Base-by-base conservation (phyloP, 345 rosid species). In the Cardamine resedifolia region DNA sequence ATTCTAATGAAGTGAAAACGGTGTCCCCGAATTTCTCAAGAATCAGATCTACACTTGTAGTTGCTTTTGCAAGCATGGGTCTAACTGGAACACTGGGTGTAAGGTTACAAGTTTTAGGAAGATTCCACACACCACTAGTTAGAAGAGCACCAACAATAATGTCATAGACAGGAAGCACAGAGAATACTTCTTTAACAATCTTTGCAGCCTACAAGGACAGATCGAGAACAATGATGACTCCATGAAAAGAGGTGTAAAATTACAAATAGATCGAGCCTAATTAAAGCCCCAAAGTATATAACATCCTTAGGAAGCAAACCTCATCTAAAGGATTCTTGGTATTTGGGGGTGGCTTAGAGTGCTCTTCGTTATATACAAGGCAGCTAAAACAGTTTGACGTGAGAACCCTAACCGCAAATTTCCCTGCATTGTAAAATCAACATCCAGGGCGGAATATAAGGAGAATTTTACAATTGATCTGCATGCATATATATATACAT, bases 51-150 rank as follows among this genome's bases (percentile, higher is more conserved):
- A 95, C 90, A 47, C 85, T 90, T 78, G 87, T 91, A 47, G 96
- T 85, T 72, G 95, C n/a, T n/a, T n/a, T n/a, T n/a, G n/a, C n/a
- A n/a, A n/a, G n/a, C 99, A 95, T 95, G 43, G 99, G 96, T 73
- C 96, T 91, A 77, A 95, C 73, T n/a, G 97, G 99, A 59, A 95
- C 83, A 70, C 99, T 96, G 10, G 79, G 80, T 8, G 88, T 83
- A 72, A 95, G 88, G 79, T 68, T 77, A 75, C 96, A 89, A 30
- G 81, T 80, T 78, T 81, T 82, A 27, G 90, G 68, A 78, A 95
- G 97, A 83, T 89, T 80, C 97, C 96, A 94, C 33, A 94, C 80
- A 69, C 96, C 96, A 49, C 76, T 78, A 26, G 66, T 67, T 53
- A 94, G 85, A 75, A 94, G 95, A 47, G 92, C 90, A 59, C 88